Conservation (phyloP, 2,329 filamentous ascomycete genomes). For the Paradendryphiella salina region DNA sequence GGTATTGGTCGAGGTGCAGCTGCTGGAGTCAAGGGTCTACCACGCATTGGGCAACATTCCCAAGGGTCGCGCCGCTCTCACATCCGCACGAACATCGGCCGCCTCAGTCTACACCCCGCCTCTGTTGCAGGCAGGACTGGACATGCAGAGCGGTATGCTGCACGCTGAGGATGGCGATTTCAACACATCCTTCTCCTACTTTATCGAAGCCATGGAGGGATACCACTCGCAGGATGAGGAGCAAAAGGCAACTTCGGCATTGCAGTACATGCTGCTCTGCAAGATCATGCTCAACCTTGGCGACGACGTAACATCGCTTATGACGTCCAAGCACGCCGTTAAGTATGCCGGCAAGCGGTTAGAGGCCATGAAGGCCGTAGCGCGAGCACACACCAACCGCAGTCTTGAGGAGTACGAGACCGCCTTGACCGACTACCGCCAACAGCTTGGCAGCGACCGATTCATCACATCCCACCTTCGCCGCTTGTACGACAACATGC, state of each 20-base stretch:
- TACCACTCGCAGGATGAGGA: slow-evolving; percentile 92
- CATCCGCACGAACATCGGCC: slow-evolving; percentile 89
- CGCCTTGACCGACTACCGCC: slow-evolving; percentile 84
- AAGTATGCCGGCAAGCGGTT: slow-evolving; percentile 95
- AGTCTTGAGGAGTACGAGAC: slow-evolving; percentile 97
- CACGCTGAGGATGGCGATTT: slow-evolving; percentile 99
- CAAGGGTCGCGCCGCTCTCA: slow-evolving; percentile 93
- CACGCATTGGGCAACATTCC: slow-evolving; percentile 95
- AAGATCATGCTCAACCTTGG: slow-evolving; percentile 99
- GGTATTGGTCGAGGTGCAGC: slow-evolving; percentile 94
- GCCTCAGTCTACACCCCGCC: slow-evolving; percentile 97
- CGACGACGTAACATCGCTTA: slow-evolving; percentile 93
- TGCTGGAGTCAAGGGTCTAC: slow-evolving; percentile 95
- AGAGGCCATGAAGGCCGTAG: slow-evolving; percentile 99
- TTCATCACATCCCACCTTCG: slow-evolving; percentile 98
- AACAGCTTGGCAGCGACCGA: slow-evolving; percentile 88
- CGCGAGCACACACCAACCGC: slow-evolving; percentile 90
- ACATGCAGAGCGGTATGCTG: slow-evolving; percentile 99
- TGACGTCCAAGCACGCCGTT: slow-evolving; percentile 93
- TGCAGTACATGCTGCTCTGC: slow-evolving; percentile 99
- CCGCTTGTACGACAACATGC: slow-evolving; percentile 94
- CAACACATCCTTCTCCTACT: slow-evolving; percentile 98
- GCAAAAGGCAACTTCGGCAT: slow-evolving; percentile 86
- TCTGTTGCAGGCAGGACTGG: slow-evolving; percentile 88
- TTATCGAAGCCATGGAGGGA: slow-evolving; percentile 97